Percentiles rank a stretch among this genome's conserved stretches.
These are phyloP conservation scores for Alternaria ventricosa DNA, from an alignment of 2,329 filamentous ascomycete species.

Conservation along the genomic window DNA sequence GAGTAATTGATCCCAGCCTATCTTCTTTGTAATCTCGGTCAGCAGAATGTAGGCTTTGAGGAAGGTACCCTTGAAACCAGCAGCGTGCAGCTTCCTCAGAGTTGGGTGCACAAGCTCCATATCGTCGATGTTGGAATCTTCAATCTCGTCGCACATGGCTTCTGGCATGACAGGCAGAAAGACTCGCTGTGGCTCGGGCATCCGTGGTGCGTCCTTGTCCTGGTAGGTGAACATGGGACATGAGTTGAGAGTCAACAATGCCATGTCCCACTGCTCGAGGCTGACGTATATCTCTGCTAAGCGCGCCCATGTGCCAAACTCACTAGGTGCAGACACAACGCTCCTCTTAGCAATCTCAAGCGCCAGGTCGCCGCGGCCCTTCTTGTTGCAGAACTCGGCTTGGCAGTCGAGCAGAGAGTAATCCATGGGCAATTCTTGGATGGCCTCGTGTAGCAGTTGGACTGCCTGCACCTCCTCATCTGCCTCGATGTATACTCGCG, in stretches of 20 bases:
- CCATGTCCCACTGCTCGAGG: constrained; percentile 96
- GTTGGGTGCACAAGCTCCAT: constrained; percentile 87
- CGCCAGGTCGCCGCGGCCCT: constrained; percentile 85
- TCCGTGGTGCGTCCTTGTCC: constrained; percentile 92
- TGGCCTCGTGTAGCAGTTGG: constrained; percentile 81
- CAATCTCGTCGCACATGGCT: constrained; percentile 92
- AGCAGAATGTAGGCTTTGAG: constrained; percentile 92
- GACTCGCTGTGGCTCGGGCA: constrained; percentile 91
- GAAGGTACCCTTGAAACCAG: constrained; percentile 93
- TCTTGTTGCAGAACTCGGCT: constrained; percentile 87
- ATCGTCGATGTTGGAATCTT: constrained; percentile 81
- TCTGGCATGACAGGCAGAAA: constrained; percentile 86
- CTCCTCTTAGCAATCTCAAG: constrained; percentile 92
- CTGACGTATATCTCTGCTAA: constrained; percentile 92
- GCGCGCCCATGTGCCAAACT: constrained; percentile 96
- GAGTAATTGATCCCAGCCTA: constrained; percentile 95
- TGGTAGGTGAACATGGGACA: constrained; percentile 99
- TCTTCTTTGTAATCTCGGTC: constrained; percentile 94
- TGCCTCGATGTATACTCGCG: constrained; percentile 89
- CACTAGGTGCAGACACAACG: constrained; percentile 92
- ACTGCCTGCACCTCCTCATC: constrained; percentile 98
- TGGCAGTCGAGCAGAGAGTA: constrained; percentile 96
- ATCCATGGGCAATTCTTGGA: constrained; percentile 95
- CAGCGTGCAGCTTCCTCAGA: constrained; percentile 82
- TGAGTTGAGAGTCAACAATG: constrained; percentile 92